Base-by-base conservation (phyloP, 202 grass and related monocot genomes). In the Zizania palustris region DNA sequence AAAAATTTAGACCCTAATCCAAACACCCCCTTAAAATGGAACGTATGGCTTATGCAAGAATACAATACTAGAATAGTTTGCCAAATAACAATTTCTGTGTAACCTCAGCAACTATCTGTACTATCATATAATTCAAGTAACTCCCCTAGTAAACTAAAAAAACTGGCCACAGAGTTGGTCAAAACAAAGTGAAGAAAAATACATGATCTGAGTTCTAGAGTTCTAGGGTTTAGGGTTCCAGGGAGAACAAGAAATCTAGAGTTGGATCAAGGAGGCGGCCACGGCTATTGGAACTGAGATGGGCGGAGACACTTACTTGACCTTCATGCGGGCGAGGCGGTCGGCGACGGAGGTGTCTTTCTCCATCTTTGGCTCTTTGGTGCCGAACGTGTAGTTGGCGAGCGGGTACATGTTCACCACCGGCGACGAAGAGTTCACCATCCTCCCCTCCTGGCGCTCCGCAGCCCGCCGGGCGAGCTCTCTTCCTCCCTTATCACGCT, bases 361-460 rank as follows among this genome's bases (percentile, higher is more conserved):
- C 93, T 97, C 90, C 90, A 97, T 91, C 82, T 97, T 93, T 58
- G 90, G 90, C 86, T 97, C 93, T 88, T 97, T 97, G 75, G 93
- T 91, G 48, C 86, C 91, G 86, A 97, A 97, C 38, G 91, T 97
- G 88, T 97, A 97, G 88, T 93, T 97, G 34, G 93, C 87, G 63
- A 97, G 90, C 41, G 90, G 93, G 91, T 97, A 97, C 16, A 87
- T 85, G 72, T 90, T 89, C 67, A 93, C 93, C 76, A 85, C 79
- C 72, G 86, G 73, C 36, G 91, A 85, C 9, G 75, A 80, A 15
- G 67, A 53, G 73, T 11, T 45, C 86, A 77, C 88, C 90, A 89
- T 93, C 70, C 82, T 72, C 14, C 28, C 9, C 38, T 74, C 60
- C n/a, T 33, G 7, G 57, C 18, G 0, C 61, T 67, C 50, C 69